Evolutionary conservation across 371 early-diverging fungal genomes (phyloP), one percentile per base, ranked within the genome.

Genomic region (Ecytonucleospora hepatopenaei): DNA sequence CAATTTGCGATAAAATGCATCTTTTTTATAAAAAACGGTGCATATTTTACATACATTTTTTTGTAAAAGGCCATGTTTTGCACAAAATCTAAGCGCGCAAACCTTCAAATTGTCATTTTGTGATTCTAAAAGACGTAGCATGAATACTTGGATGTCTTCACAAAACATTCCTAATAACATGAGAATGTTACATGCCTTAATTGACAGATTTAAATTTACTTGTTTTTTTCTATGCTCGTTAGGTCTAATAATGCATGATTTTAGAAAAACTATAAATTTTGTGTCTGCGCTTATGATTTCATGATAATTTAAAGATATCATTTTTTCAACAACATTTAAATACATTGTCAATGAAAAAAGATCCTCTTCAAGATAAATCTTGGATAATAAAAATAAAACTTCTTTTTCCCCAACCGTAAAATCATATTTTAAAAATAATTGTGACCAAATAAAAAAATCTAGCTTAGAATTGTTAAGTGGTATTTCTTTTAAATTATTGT

Each of bases 91-190:
- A 32, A n/a, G n/a, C n/a, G n/a, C n/a, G n/a, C n/a, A n/a, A 27
- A 40, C 60, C 32, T 62, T 61, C 15, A 66, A 69, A 48, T 73
- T 73, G n/a, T 34, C 24, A 48, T 73, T 73, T 51, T 68, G 33
- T 21, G 73, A 69, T 24, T 64, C 53, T 26, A 73, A 59, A 17
- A 73, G 47, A 54, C 69, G 28, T 24, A 40, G 54, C 16, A 69
- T 24, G 31, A 73, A 73, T 30, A 19, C 28, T 24, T 73, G 66
- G 15, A 35, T 30, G 16, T 53, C 58, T 32, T 34, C 31, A 1
- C 21, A 31, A 4, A 21, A 47, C 16, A 60, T n/a, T 12, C 19
- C 30, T n/a, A 35, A 32, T 48, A 33, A 19, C 4, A 62, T 12
- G 12, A 73, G 32, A 21, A 73, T n/a, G 0, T 64, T 46, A 26